Conservation (phyloP, 257 asterid species). For the Primulina huaijiensis region DNA sequence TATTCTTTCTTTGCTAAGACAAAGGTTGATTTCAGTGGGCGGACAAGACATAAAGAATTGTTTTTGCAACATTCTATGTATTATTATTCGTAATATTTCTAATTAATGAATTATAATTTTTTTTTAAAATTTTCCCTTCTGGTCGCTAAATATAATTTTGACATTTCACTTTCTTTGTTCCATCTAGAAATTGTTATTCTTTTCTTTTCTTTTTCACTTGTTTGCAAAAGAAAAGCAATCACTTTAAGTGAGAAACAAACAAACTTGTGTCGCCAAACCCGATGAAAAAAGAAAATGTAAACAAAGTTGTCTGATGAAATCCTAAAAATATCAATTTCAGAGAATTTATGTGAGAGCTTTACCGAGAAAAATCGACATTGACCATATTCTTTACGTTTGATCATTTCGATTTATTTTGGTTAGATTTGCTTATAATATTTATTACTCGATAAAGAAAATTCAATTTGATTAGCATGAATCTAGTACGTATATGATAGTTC, state of each 20-base stretch:
- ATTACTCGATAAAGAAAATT: no score
- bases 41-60: no score
- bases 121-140: no score
- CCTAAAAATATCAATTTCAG: background rate
- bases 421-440: background rate
- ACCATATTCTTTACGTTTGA: no score
- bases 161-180: background rate
- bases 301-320: background rate
- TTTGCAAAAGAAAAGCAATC: background rate
- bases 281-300: background rate
- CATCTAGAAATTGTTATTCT: background rate
- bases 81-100: no score
- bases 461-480: no score
- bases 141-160: background rate
- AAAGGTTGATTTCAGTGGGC: no score
- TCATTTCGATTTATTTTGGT: background rate
- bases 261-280: slow-evolving; percentile 16
- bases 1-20: no score
- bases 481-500: no score
- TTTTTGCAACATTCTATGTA: no score
- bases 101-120: no score
- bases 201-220: background rate
- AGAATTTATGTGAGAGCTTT: background rate
- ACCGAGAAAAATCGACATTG: background rate
- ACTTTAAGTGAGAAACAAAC: slow-evolving; percentile 30